phyloP scores from a whole-genome alignment of 352 stramenopile genomes.

The Phytophthora pistaciae region DNA sequence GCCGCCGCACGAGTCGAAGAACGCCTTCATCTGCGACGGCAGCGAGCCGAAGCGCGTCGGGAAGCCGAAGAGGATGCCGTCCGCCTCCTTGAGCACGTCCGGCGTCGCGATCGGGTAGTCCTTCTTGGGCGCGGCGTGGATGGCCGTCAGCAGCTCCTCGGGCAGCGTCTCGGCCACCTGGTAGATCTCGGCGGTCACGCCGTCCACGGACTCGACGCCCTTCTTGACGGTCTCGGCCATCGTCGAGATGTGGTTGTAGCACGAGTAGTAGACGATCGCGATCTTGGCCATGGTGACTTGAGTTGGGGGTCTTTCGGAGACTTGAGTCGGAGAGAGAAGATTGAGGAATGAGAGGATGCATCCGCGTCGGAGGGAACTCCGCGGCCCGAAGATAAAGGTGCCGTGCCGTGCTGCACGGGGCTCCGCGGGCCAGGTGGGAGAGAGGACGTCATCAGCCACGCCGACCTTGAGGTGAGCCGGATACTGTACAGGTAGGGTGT shows the following conservation, averaged over 20 bases:
- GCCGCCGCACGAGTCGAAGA: constrained; percentile 28
- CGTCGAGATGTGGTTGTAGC: constrained; percentile 25
- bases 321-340: constrained; percentile 21
- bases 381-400: not conserved
- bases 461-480: not conserved
- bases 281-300: constrained; percentile 25
- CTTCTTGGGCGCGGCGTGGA: constrained; percentile 27
- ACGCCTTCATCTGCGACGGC: constrained; percentile 26
- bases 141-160: constrained; percentile 20
- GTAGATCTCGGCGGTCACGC: constrained; percentile 25
- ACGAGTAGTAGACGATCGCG: constrained; percentile 26
- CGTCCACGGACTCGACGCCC: constrained; percentile 23
- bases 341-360: constrained; percentile 13
- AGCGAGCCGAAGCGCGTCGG: constrained; percentile 27
- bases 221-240: constrained; percentile 24
- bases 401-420: not conserved
- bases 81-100: constrained; percentile 20
- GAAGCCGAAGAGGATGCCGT: constrained; percentile 29
- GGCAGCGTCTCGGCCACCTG: constrained; percentile 23
- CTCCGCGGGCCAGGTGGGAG: not conserved
- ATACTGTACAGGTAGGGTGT: not conserved
- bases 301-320: not conserved
- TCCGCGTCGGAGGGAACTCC: not conserved
- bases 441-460: not conserved
- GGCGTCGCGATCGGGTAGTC: constrained; percentile 25